Evolutionary conservation across 192 early-diverging fungal genomes (phyloP), one percentile per base, ranked within the genome.

Genomic region (Podila horticola): DNA sequence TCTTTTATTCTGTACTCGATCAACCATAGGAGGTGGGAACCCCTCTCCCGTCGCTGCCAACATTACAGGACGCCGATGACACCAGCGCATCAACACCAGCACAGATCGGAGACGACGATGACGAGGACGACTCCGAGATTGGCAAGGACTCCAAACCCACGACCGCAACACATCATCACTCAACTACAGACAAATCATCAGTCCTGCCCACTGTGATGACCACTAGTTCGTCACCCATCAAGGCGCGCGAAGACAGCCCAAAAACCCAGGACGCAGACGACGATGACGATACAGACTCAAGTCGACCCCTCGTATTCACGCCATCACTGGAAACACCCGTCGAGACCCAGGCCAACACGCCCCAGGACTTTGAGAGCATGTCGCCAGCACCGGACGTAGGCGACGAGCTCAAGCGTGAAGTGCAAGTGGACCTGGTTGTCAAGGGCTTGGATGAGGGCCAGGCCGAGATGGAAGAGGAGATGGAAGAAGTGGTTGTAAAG

Each of bases 301-400:
- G 65, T 57, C 77, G 77, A 11, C 77, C 75, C 22, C 38, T 81
- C 4, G 76, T 81, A 13, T 81, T 81, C 30, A 81, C 76, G 3
- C 76, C 76, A 2, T 81, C 76, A 6, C 49, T 81, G 22, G 77
- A 81, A 22, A 81, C 77, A 3, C 77, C 77, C 13, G 41, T 81
- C 19, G 77, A 81, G 24, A 81, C 77, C 8, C 77, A 81, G 67
- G 77, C 71, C 45, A 81, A 81, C 26, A 81, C 77, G 7, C 77
- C 77, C 26, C 77, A 81, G 67, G 77, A 81, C 34, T 81, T 81
- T 58, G 77, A 81, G 36, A 81, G 77, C 71, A 69, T 81, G 77
- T 81, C 77, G 1, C 77, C 77, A 15, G 69, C 71, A 33, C 77
- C 77, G 0, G 67, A 69, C 24, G 67, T 51, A 7, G 50, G 57